Conservation (phyloP, 805 yeast species). For the Candida nonsorbophila region DNA sequence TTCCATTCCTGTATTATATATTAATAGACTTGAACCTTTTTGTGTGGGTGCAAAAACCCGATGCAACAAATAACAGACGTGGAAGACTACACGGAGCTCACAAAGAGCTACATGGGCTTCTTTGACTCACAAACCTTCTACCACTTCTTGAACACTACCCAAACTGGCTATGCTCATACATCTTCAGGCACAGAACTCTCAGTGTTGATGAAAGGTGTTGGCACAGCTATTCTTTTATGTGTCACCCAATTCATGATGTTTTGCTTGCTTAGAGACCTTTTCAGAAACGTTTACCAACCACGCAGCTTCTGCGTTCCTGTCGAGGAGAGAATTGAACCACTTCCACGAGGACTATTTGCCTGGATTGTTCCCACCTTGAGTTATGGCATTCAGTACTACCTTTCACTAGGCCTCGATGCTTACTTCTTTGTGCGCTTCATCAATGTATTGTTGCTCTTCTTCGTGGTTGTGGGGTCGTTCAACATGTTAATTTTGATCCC, state of each 20-base stretch:
- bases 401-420: constrained; percentile 63
- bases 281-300: constrained; percentile 49
- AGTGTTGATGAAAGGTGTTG: constrained; percentile 51
- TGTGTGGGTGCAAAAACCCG: background rate
- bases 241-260: constrained; percentile 43
- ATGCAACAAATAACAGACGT: too few relatives aligned
- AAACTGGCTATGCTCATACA: constrained; percentile 54
- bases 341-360: constrained; percentile 40
- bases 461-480: constrained; percentile 46
- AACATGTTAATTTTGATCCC: constrained; percentile 61
- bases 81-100: constrained; percentile 19
- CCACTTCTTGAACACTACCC: constrained; percentile 45
- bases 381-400: constrained; percentile 38
- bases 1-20: too few relatives aligned
- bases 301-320: constrained; percentile 40
- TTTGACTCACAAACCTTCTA: constrained; percentile 24
- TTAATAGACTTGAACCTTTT: background rate
- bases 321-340: constrained; percentile 29
- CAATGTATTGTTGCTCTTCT: constrained; percentile 44
- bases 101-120: constrained; percentile 21
- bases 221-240: constrained; percentile 50
- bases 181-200: constrained; percentile 55
- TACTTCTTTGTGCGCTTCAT: constrained; percentile 67
- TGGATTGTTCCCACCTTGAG: constrained; percentile 50
- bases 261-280: constrained; percentile 28